Evolutionary conservation across 2,329 filamentous ascomycete genomes (phyloP).

Genomic region (Sporothrix euskadiensis): DNA sequence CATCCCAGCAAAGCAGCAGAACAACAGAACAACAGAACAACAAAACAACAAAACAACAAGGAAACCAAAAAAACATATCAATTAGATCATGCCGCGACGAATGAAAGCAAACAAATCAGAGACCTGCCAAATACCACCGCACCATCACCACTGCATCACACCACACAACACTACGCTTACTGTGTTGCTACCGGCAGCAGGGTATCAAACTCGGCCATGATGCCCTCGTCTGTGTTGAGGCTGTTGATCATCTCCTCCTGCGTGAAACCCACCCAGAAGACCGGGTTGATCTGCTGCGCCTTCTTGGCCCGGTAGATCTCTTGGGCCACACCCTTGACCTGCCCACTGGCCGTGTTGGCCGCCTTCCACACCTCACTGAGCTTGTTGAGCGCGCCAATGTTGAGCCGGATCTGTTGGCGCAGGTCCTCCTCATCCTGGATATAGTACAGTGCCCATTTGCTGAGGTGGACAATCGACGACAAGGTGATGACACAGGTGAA

Average conservation of each 20-base stretch:
- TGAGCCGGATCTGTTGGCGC: slow-evolving; percentile 74
- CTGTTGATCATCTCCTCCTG: slow-evolving; percentile 57
- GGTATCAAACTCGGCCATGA: slow-evolving; percentile 59
- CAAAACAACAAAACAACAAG: neutral
- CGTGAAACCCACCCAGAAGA: slow-evolving; percentile 57
- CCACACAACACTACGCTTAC: neutral
- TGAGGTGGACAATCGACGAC: slow-evolving; percentile 77
- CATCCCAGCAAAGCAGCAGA: neutral
- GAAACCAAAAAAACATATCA: neutral
- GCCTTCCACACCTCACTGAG: slow-evolving; percentile 72
- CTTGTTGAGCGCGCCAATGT: slow-evolving; percentile 72
- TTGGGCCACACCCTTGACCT: slow-evolving; percentile 77
- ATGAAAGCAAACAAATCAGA: neutral
- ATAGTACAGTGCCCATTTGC: slow-evolving; percentile 70
- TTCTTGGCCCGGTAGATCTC: slow-evolving; percentile 67
- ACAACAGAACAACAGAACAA: neutral
- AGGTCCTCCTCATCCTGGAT: slow-evolving; percentile 65
- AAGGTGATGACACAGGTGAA: slow-evolving; percentile 79
- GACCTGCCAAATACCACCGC: neutral
- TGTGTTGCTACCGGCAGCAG: slow-evolving; percentile 38
- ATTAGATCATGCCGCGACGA: neutral
- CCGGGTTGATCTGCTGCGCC: slow-evolving; percentile 53
- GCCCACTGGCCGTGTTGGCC: slow-evolving; percentile 66
- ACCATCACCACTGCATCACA: too few relatives aligned
- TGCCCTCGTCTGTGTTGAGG: slow-evolving; percentile 58